Evolutionary conservation across 345 rosid species (phyloP).

Genomic region (Linum trigynum): DNA sequence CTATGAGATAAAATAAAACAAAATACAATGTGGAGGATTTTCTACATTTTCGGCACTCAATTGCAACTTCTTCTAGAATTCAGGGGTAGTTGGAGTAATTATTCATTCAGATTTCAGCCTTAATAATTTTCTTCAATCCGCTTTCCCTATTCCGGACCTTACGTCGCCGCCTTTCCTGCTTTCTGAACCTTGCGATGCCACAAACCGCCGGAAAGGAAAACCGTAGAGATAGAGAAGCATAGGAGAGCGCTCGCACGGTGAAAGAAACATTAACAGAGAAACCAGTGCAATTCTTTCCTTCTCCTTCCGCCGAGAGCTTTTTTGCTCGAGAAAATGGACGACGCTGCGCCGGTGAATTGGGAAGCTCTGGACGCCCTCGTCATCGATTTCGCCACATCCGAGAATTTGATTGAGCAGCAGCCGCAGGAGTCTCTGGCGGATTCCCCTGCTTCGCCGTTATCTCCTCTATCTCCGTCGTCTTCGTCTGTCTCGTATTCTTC

Average conservation of each 20-base stretch:
- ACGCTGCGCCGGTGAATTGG: slow-evolving; percentile 69
- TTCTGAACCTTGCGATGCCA: not conserved
- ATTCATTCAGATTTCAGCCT: too few relatives aligned
- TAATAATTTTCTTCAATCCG: too few relatives aligned
- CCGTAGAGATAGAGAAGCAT: not conserved
- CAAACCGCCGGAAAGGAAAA: not conserved
- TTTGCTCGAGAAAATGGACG: slow-evolving; percentile 27
- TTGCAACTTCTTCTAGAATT: too few relatives aligned
- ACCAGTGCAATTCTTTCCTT: not conserved
- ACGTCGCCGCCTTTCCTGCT: slow-evolving; percentile 24
- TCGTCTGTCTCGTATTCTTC: slow-evolving; percentile 44
- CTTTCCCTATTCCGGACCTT: slow-evolving; percentile 1
- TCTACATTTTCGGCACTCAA: too few relatives aligned
- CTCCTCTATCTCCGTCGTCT: slow-evolving; percentile 29
- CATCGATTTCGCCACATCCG: slow-evolving; percentile 79
- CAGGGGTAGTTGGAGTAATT: too few relatives aligned
- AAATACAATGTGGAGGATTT: too few relatives aligned
- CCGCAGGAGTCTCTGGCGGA: slow-evolving; percentile 26
- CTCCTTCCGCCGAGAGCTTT: not conserved
- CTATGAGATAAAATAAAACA: too few relatives aligned
- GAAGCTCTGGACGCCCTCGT: slow-evolving; percentile 76
- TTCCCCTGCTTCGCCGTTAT: slow-evolving; percentile 28
- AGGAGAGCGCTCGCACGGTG: not conserved
- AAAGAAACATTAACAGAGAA: too few relatives aligned
- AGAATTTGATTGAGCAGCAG: slow-evolving; percentile 42